These are phyloP conservation scores for Capsicum rhomboideum DNA, from an alignment of 257 asterid genomes.

Conservation along the genomic window DNA sequence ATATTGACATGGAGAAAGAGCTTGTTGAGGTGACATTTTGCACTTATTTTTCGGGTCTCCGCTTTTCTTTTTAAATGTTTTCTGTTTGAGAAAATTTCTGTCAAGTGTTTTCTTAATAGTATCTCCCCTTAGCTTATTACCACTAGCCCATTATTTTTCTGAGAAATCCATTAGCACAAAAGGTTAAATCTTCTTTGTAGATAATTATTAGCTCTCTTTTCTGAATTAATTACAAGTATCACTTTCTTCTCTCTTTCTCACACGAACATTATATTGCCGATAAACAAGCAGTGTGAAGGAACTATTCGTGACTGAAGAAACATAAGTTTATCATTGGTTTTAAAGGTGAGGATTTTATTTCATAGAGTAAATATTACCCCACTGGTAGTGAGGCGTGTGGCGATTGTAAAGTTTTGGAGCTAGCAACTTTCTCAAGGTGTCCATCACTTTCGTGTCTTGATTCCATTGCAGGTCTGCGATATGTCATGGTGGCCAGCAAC, in stretches of 20 bases:
- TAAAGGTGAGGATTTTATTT: conserved; percentile 63
- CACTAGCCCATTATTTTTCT: not conserved
- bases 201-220: not conserved
- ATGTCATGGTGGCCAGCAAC: conserved; percentile 83
- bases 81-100: not conserved
- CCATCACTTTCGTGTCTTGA: conserved; percentile 84
- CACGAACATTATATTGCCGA: conserved; percentile 44
- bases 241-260: conserved; percentile 18
- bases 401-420: conserved; percentile 32
- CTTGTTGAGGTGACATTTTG: conserved; percentile 71
- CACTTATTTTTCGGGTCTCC: not conserved
- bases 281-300: conserved; percentile 57
- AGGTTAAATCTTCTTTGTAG: not conserved
- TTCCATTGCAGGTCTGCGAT: conserved; percentile 89
- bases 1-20: conserved; percentile 93
- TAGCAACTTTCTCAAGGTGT: conserved; percentile 47
- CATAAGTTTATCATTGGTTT: conserved; percentile 40
- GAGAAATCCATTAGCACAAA: not conserved
- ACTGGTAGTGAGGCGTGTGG: conserved; percentile 37
- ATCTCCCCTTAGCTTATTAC: not conserved
- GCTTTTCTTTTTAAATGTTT: not conserved
- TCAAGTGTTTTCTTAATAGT: not conserved
- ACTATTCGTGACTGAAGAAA: conserved; percentile 45
- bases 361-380: conserved; percentile 25
- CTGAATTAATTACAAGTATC: conserved; percentile 14